Evolutionary conservation across 1,284 basidiomycete genomes (phyloP), one percentile per base, ranked within the genome.

Genomic region (Cystobasidiaceae sp.): DNA sequence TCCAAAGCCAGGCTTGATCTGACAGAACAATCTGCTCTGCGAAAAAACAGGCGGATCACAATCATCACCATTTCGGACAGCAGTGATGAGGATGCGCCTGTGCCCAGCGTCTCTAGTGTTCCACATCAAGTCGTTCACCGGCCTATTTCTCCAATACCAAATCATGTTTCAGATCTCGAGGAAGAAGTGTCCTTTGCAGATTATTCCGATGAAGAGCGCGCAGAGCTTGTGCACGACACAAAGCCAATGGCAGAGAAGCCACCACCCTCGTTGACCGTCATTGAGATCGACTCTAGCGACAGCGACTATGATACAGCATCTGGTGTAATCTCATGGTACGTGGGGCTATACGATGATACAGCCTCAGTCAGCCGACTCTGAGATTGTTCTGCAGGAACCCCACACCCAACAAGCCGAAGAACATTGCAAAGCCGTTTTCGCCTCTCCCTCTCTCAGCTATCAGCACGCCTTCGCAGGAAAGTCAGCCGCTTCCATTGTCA

Each of bases 151-250:
- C 8, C 17, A 17, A 7, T 27, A 25, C 46, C 23, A 6, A 49
- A 7, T 4, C 8, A 6, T 4, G 46, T 4, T 17, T 19, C 23
- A 25, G 27, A 17, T 25, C 21, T 19, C 2, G 32, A 34, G 17
- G 60, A 62, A 19, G 60, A 62, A 21, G 39, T 62, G 1, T 62
- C 60, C 1, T 62, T 62, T 37, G 60, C 60, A 15, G 60, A 62
- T 41, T 62, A 62, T 45, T 54, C 60, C n/a, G 60, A 54, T 15
- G 39, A 33, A 4, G 60, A 62, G 15, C 25, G 5, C 19, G 32
- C 21, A 23, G 46, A 34, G 17, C 11, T 21, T n/a, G 17, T 13
- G 28, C 50, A 15, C 28, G 37, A 15, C 28, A 52, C 37, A 41
- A 46, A 28, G 6, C 43, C 44, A 19, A 59, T 34, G 15, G 57